phyloP scores from a whole-genome alignment of 495 filamentous ascomycete genomes.

The Xanthoparmelia taractica region DNA sequence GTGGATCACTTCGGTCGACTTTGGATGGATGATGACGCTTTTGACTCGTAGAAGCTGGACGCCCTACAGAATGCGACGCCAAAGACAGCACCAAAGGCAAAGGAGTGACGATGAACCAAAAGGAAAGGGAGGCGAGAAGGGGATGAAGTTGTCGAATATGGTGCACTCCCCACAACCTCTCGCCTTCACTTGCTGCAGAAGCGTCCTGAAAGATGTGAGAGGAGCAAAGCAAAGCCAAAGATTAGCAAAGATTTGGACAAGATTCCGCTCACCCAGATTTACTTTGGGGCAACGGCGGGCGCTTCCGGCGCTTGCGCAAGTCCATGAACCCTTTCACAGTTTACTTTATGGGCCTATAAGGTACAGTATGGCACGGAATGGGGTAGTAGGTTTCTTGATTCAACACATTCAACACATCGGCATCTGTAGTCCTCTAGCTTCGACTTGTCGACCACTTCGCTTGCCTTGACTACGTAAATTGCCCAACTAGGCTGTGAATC shows the following conservation, averaged over 20 bases:
- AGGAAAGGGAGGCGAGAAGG: conserved; percentile 10
- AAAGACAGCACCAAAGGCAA: conserved; percentile 6
- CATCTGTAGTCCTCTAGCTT: not conserved
- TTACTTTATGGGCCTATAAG: no score
- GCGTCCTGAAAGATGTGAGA: not conserved
- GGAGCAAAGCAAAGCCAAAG: no score
- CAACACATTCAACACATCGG: no score
- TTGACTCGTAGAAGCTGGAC: not conserved
- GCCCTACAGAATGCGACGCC: not conserved
- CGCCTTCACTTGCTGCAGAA: conserved; percentile 14
- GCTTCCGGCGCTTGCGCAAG: conserved; percentile 9
- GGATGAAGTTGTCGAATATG: not conserved
- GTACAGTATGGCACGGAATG: no score
- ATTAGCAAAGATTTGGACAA: no score
- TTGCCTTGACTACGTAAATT: not conserved
- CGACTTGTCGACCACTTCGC: not conserved
- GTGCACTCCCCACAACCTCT: conserved; percentile 16
- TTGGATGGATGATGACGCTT: not conserved
- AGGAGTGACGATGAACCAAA: conserved; percentile 24
- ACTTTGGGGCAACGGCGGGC: conserved; percentile 1
- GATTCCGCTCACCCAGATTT: not conserved
- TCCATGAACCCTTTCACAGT: not conserved
- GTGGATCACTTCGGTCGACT: not conserved
- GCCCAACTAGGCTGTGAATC: not conserved
- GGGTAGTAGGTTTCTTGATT: no score